A percentile compares a stretch with the other conserved stretches of the same genome.
These are phyloP conservation scores for Eucalyptus grandis DNA, from an alignment of 345 rosid genomes.

Conservation along the genomic window DNA sequence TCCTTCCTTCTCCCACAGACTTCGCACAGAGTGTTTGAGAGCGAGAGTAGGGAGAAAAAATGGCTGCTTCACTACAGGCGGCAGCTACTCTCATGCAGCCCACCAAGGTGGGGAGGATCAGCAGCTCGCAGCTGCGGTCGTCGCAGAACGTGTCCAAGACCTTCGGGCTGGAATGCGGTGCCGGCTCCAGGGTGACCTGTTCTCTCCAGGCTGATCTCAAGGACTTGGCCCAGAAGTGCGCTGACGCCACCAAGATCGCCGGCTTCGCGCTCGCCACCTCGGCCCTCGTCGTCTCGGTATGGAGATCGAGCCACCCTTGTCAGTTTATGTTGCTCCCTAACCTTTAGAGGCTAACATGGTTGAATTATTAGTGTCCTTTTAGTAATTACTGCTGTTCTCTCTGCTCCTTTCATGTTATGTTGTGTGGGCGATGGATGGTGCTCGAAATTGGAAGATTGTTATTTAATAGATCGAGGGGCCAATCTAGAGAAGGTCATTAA, in stretches of 20 bases:
- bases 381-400: neutral
- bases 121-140: slow-evolving; percentile 30
- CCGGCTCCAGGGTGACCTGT: slow-evolving; percentile 55
- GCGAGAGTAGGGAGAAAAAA: neutral
- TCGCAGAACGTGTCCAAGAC: slow-evolving; percentile 37
- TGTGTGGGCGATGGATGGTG: neutral
- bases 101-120: slow-evolving; percentile 30
- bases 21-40: neutral
- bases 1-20: neutral
- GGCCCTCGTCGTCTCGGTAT: slow-evolving; percentile 90
- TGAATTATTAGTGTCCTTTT: neutral
- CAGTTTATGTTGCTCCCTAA: neutral
- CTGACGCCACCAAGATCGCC: slow-evolving; percentile 67
- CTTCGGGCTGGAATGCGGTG: slow-evolving; percentile 38
- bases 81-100: slow-evolving; percentile 84
- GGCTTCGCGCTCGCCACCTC: slow-evolving; percentile 93
- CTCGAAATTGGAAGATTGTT: neutral
- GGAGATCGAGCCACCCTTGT: neutral
- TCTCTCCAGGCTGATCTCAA: slow-evolving; percentile 57
- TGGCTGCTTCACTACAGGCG: slow-evolving; percentile 91
- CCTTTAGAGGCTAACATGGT: neutral
- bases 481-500: neutral
- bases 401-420: neutral
- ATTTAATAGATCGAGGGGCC: neutral
- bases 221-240: slow-evolving; percentile 61